Evolutionary conservation across 2,329 filamentous ascomycete genomes (phyloP).

Genomic region (Apiospora koreana): DNA sequence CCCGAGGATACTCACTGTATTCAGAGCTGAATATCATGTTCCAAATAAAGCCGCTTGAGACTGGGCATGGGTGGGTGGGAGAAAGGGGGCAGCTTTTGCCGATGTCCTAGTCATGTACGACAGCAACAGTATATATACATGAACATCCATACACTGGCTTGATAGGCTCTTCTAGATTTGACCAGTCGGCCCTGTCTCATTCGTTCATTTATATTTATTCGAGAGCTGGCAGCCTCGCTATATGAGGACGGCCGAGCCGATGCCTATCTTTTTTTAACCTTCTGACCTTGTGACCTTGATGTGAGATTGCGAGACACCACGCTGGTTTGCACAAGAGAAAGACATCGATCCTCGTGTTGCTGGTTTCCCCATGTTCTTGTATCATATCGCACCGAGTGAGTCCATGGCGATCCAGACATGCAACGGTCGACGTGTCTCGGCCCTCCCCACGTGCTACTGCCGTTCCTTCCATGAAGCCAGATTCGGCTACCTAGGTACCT

Average conservation of each 20-base stretch:
- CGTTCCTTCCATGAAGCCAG: not conserved
- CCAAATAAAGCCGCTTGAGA: not conserved
- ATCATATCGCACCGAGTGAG: not conserved
- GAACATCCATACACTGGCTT: not conserved
- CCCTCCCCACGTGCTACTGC: not conserved
- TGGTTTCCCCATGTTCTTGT: not conserved
- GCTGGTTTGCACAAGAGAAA: not conserved
- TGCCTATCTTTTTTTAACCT: too few species aligned
- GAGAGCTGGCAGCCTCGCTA: not conserved
- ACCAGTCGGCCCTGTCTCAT: not conserved
- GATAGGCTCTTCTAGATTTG: not conserved
- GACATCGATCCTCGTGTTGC: not conserved
- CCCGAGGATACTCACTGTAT: not conserved
- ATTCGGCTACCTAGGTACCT: not conserved
- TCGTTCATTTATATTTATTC: conserved; percentile 3
- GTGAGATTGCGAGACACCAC: conserved; percentile 3
- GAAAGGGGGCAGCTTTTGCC: not conserved
- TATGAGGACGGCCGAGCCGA: not conserved
- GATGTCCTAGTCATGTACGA: conserved; percentile 4
- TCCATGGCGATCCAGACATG: not conserved
- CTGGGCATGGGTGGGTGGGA: not conserved
- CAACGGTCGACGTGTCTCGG: not conserved
- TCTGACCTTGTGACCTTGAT: not conserved
- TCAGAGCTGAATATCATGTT: not conserved
- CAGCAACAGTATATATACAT: not conserved